Conservation (phyloP, 1,284 basidiomycete species). For the Tremellales sp. region DNA sequence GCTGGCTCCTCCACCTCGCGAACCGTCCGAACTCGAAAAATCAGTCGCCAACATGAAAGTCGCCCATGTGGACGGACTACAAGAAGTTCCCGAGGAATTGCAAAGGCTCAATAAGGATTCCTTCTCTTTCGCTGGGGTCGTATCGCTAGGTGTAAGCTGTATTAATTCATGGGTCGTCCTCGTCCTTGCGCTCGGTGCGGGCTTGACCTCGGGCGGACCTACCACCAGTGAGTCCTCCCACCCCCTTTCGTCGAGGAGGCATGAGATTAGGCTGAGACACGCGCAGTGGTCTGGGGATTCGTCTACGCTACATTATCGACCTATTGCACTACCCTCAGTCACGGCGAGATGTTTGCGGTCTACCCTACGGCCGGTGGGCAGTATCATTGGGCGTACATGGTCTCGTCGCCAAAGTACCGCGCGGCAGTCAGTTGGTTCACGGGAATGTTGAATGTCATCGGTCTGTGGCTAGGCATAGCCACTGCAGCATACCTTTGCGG, state of each 20-base stretch:
- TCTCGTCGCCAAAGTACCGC: constrained; percentile 19
- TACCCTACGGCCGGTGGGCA: constrained; percentile 34
- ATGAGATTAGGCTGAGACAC: not conserved
- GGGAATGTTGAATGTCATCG: constrained; percentile 15
- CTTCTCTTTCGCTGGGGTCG: constrained; percentile 3
- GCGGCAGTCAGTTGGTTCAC: constrained; percentile 12
- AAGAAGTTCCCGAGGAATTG: not conserved
- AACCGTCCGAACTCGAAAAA: no score
- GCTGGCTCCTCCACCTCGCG: no score
- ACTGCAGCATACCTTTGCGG: constrained; percentile 13
- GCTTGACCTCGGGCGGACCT: constrained; percentile 16
- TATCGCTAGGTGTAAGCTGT: constrained; percentile 12
- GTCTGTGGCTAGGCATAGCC: constrained; percentile 12
- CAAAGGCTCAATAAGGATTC: constrained; percentile 2
- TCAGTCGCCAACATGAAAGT: not conserved
- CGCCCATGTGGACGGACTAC: not conserved
- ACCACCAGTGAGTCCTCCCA: constrained; percentile 7
- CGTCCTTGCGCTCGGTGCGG: constrained; percentile 11
- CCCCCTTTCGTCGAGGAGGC: not conserved
- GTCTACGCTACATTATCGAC: constrained; percentile 14
- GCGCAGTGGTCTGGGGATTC: constrained; percentile 15
- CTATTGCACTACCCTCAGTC: constrained; percentile 10
- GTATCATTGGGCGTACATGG: constrained; percentile 37
- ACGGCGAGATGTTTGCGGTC: constrained; percentile 31
- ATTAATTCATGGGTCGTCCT: constrained; percentile 20